phyloP scores from a whole-genome alignment of 2,329 filamentous ascomycete species.

The Botrytis paeoniae region DNA sequence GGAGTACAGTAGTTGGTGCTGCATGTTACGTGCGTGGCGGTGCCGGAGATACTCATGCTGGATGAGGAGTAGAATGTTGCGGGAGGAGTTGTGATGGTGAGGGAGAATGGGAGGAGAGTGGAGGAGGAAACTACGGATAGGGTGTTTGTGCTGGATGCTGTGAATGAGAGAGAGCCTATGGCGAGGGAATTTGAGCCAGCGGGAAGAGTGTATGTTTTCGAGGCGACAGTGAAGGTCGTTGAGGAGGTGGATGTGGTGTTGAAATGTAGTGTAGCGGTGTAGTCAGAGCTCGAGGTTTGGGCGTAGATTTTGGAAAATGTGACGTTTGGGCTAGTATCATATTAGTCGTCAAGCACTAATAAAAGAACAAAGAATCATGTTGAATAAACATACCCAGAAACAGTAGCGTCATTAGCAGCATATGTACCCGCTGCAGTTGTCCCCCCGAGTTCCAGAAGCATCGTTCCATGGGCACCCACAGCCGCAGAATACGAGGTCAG shows the following conservation, averaged over 20 bases:
- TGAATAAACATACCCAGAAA: constrained; percentile 22
- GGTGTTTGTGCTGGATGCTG: constrained; percentile 27
- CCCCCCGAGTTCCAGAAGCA: constrained; percentile 28
- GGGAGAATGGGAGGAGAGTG: constrained; percentile 1
- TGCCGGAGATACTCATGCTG: constrained; percentile 54
- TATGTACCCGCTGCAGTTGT: constrained; percentile 25
- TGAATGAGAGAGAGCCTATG: constrained; percentile 22
- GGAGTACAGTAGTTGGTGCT: constrained; percentile 26
- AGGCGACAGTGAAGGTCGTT: constrained; percentile 24
- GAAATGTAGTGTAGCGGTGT: constrained; percentile 26
- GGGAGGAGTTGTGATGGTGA: constrained; percentile 23
- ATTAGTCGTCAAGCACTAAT: background rate
- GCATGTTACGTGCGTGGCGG: constrained; percentile 24
- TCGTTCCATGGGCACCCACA: constrained; percentile 30
- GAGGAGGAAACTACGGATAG: constrained; percentile 23
- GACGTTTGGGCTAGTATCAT: constrained; percentile 20
- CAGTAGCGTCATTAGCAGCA: constrained; percentile 19
- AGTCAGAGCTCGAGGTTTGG: constrained; percentile 26
- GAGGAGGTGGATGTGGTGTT: background rate
- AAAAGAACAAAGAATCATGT: background rate
- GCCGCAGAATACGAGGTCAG: constrained; percentile 28
- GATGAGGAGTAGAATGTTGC: constrained; percentile 46
- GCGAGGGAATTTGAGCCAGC: constrained; percentile 18
- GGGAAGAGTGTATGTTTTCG: constrained; percentile 20
- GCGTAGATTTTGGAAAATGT: constrained; percentile 29